These are phyloP conservation scores for Serendipita sp. DNA, from an alignment of 768 basidiomycete species.

Conservation along the genomic window DNA sequence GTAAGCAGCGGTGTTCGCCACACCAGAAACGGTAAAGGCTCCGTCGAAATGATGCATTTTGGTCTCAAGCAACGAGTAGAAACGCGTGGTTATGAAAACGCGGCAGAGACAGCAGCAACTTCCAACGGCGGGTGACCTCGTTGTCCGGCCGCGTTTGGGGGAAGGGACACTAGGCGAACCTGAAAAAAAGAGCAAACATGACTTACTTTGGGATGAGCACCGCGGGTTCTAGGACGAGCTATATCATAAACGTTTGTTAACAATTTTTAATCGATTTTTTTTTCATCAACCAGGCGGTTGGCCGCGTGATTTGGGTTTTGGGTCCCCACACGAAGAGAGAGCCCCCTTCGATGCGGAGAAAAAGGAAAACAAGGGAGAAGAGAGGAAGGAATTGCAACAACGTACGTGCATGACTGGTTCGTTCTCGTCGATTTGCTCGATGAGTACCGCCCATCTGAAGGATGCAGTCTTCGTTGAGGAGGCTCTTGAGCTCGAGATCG, in stretches of 20 bases:
- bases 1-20: background rate
- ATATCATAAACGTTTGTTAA: background rate
- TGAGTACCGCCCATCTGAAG: background rate
- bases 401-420: background rate
- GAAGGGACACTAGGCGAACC: background rate
- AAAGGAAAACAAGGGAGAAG: no score
- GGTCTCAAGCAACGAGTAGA: background rate
- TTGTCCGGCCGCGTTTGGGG: background rate
- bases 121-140: background rate
- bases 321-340: no score
- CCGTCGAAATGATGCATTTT: background rate
- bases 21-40: background rate
- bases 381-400: no score
- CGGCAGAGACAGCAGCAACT: no score
- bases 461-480: no score
- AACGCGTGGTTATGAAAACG: no score
- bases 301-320: no score
- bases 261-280: no score
- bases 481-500: no score
- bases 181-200: background rate
- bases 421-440: background rate
- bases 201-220: constrained; percentile 1
- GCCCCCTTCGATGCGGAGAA: no score
- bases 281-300: no score
- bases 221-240: constrained; percentile 4